Percentiles rank a stretch among this genome's conserved stretches.
Conservation (phyloP, 164 flowering plant genomes). For the Stephania japonica region DNA sequence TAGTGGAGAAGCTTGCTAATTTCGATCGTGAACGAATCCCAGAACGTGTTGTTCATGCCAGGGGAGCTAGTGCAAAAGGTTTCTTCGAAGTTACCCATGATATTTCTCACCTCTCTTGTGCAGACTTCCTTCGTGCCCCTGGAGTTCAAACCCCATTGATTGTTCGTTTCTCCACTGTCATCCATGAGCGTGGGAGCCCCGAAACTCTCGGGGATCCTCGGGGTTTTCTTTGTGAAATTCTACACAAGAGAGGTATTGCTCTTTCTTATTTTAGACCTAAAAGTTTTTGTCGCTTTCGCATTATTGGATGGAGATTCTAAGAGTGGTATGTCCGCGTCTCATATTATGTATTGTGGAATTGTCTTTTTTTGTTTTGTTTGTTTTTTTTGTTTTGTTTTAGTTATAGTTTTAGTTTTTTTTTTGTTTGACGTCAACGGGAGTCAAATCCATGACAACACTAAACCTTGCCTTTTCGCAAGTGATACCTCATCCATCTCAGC, state of each 20-base stretch:
- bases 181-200: constrained; percentile 99
- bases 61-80: constrained; percentile 99
- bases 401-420: too few species aligned
- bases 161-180: constrained; percentile 87
- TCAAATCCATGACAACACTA: too few species aligned
- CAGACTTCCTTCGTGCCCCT: constrained; percentile 96
- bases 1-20: constrained; percentile 90
- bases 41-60: constrained; percentile 98
- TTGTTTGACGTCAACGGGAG: too few species aligned
- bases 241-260: constrained; percentile 83
- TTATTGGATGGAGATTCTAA: not conserved
- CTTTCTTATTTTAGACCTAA: not conserved
- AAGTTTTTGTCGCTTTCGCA: not conserved
- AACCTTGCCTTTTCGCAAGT: too few species aligned
- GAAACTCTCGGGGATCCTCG: constrained; percentile 94
- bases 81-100: constrained; percentile 98
- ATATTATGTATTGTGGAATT: too few species aligned
- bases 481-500: too few species aligned
- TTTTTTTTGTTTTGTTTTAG: too few species aligned
- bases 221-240: constrained; percentile 86
- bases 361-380: too few species aligned
- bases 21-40: constrained; percentile 92
- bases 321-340: not conserved
- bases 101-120: constrained; percentile 78
- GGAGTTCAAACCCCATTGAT: constrained; percentile 97